These are phyloP conservation scores for Ceratocystis cubensis DNA, from an alignment of 2,329 filamentous ascomycete genomes.

Conservation along the genomic window DNA sequence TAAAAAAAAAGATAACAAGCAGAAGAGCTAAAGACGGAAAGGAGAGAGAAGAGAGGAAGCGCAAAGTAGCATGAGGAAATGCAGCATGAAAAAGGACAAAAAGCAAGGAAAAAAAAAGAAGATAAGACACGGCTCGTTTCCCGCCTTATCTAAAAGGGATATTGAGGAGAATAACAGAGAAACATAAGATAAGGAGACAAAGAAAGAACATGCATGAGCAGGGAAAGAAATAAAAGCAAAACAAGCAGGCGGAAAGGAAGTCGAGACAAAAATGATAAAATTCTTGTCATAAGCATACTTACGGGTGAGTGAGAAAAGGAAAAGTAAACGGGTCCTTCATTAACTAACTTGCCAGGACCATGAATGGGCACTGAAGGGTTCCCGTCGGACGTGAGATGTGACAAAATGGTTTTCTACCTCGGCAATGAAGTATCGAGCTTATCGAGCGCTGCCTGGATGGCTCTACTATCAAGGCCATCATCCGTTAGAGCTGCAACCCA, in stretches of 20 bases:
- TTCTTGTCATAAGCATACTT: slow-evolving; percentile 4
- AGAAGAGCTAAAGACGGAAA: neutral
- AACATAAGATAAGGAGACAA: neutral
- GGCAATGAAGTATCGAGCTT: slow-evolving; percentile 39
- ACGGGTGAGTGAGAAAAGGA: neutral
- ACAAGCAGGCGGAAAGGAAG: slow-evolving; percentile 2
- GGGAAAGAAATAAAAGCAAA: slow-evolving; percentile 7
- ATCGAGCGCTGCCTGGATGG: slow-evolving; percentile 47
- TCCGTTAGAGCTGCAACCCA: slow-evolving; percentile 67
- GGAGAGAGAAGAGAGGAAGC: slow-evolving; percentile 1
- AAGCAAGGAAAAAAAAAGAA: neutral
- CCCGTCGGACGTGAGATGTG: neutral
- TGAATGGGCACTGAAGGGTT: neutral
- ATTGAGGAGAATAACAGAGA: slow-evolving; percentile 8
- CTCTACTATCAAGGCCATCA: slow-evolving; percentile 55
- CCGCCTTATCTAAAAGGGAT: neutral
- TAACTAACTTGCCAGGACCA: neutral
- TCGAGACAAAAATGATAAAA: neutral
- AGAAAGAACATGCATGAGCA: slow-evolving; percentile 3
- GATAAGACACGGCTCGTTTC: neutral
- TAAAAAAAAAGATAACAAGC: neutral
- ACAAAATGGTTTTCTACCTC: slow-evolving; percentile 25
- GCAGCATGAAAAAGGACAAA: neutral
- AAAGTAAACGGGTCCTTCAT: neutral
- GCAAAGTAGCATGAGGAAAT: neutral